Conservation (phyloP, 768 basidiomycete species). For the Pleurotus citrinopileatus region DNA sequence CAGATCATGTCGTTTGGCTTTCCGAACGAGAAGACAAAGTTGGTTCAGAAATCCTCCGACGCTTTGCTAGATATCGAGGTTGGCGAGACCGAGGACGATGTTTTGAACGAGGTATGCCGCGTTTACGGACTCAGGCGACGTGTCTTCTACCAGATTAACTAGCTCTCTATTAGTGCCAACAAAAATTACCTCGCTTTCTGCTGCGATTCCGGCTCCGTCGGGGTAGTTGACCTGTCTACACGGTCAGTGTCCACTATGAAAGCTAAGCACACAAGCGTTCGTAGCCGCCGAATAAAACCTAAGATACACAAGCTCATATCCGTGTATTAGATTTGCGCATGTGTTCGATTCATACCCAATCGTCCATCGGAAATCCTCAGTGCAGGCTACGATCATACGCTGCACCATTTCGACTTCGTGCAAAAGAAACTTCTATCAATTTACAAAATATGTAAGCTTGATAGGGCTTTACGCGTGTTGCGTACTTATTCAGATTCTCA, state of each 20-base stretch:
- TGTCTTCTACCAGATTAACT: conserved; percentile 27
- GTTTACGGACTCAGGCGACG: not conserved
- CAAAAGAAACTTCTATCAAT: conserved; percentile 57
- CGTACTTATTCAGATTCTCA: conserved; percentile 17
- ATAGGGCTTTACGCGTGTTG: not conserved
- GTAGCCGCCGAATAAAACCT: conserved; percentile 18
- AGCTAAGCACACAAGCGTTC: conserved; percentile 58
- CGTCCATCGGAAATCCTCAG: conserved; percentile 72
- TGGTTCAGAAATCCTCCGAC: conserved; percentile 54
- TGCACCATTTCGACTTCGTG: conserved; percentile 66
- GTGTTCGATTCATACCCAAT: conserved; percentile 68
- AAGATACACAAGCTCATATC: not conserved
- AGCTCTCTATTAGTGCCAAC: conserved; percentile 63
- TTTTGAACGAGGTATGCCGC: conserved; percentile 62
- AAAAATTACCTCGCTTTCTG: conserved; percentile 64
- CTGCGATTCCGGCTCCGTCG: conserved; percentile 67
- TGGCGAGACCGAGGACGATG: conserved; percentile 50
- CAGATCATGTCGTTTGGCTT: conserved; percentile 42
- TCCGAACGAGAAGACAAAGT: conserved; percentile 38
- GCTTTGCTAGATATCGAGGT: conserved; percentile 44
- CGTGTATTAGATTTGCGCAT: conserved; percentile 60
- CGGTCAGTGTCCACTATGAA: conserved; percentile 54
- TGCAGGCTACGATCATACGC: conserved; percentile 69
- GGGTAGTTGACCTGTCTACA: conserved; percentile 57
- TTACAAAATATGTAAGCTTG: conserved; percentile 50